Percentiles rank a stretch among this genome's conserved stretches.
Conservation (phyloP, 2,329 filamentous ascomycete species). For the Biscogniauxia mediterranea region DNA sequence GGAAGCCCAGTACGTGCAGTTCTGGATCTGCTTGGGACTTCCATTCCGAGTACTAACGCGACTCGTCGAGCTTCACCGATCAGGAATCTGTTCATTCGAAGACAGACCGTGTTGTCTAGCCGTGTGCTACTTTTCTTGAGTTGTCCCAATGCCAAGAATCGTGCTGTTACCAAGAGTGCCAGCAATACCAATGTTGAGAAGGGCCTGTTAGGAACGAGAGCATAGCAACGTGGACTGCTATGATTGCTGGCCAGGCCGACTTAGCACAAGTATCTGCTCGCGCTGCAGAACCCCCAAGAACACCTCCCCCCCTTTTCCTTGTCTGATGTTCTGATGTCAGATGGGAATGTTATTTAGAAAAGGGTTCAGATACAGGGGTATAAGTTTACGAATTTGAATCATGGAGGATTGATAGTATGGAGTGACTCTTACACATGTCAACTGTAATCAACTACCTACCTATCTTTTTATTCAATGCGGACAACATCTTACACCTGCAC, state of each 20-base stretch:
- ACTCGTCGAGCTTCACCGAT: neutral
- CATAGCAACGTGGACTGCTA: conserved; percentile 21
- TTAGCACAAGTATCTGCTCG: neutral
- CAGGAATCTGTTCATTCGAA: neutral
- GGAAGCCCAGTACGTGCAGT: neutral
- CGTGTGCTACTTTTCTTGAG: neutral
- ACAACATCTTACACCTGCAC: too few relatives aligned
- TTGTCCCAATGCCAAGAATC: conserved; percentile 1
- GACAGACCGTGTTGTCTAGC: neutral
- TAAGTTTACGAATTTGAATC: neutral
- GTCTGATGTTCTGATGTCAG: neutral
- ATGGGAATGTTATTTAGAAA: neutral
- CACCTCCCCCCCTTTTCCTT: too few relatives aligned
- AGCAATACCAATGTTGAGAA: conserved; percentile 1
- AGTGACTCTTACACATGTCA: too few relatives aligned
- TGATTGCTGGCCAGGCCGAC: conserved; percentile 1
- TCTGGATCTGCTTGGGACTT: neutral
- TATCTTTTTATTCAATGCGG: too few relatives aligned
- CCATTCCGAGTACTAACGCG: neutral
- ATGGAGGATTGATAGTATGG: neutral
- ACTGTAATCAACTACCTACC: too few relatives aligned
- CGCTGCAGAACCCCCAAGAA: neutral
- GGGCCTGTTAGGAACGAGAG: conserved; percentile 21
- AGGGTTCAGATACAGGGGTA: neutral
- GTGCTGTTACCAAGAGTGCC: neutral